Evolutionary conservation across 331 rosid species (phyloP).

Genomic region (Acacia concinna): DNA sequence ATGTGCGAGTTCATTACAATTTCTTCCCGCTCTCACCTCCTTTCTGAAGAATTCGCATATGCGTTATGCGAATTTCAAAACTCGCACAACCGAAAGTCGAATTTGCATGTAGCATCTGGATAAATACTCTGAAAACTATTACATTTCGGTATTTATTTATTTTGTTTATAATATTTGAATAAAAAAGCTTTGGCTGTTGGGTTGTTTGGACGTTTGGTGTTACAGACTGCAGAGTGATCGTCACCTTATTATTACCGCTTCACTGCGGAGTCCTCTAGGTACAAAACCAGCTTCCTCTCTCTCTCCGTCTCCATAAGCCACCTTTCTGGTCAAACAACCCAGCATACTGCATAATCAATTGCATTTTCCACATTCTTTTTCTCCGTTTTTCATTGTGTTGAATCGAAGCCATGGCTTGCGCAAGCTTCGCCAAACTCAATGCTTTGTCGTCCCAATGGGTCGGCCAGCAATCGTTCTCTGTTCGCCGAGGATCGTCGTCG

Average conservation of each 20-base stretch:
- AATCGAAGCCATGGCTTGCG: constrained; percentile 59
- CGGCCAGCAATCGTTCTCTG: constrained; percentile 61
- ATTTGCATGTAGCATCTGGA: no score
- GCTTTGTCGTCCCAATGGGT: constrained; percentile 72
- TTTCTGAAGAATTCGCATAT: no score
- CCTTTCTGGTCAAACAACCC: background rate
- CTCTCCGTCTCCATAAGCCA: background rate
- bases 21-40: no score
- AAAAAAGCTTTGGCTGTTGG: no score
- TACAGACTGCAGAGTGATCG: constrained; percentile 19
- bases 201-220: constrained; percentile 21
- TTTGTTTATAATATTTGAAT: no score
- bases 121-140: no score
- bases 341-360: background rate
- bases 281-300: background rate
- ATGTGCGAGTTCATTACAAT: no score
- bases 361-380: background rate
- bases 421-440: constrained; percentile 61
- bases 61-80: no score
- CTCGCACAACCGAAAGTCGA: no score
- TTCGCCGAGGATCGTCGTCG: constrained; percentile 55
- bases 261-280: constrained; percentile 42
- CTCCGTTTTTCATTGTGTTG: background rate
- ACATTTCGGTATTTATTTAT: no score
- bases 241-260: background rate